phyloP scores from a whole-genome alignment of 2,329 filamentous ascomycete species.

The Penicillium sp. region DNA sequence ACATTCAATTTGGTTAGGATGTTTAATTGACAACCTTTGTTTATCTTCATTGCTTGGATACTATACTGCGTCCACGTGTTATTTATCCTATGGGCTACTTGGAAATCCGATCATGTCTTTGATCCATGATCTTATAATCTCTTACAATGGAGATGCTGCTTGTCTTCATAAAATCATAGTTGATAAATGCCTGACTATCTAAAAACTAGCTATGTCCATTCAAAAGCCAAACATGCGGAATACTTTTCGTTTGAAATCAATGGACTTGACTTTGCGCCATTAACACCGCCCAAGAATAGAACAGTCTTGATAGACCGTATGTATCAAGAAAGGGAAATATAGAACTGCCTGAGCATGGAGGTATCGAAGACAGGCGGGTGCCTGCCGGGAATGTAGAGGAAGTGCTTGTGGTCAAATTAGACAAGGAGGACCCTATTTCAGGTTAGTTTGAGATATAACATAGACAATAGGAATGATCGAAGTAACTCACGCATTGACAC shows the following conservation, averaged over 20 bases:
- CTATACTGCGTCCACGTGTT: background rate
- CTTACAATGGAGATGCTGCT: background rate
- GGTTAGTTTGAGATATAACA: background rate
- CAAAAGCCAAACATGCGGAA: constrained; percentile 19
- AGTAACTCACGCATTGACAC: constrained; percentile 20
- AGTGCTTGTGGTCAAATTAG: constrained; percentile 17
- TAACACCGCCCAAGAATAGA: constrained; percentile 25
- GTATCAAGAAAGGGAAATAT: constrained; percentile 19
- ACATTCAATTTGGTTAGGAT: constrained; percentile 2
- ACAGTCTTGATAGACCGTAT: constrained; percentile 21
- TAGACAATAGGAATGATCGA: background rate
- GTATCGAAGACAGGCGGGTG: constrained; percentile 24
- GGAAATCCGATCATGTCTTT: background rate
- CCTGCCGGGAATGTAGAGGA: constrained; percentile 17
- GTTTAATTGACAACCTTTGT: constrained; percentile 11
- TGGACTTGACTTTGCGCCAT: constrained; percentile 25
- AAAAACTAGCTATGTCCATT: constrained; percentile 21
- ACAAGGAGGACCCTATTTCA: constrained; percentile 24
- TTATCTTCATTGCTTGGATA: background rate
- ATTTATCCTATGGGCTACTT: background rate
- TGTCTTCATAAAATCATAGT: constrained; percentile 17
- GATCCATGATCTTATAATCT: background rate
- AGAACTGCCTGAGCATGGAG: constrained; percentile 22
- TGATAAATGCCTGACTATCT: constrained; percentile 21
- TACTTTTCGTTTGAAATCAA: constrained; percentile 28